Conservation (phyloP, 2,329 filamentous ascomycete genomes). For the Fusarium sp. region DNA sequence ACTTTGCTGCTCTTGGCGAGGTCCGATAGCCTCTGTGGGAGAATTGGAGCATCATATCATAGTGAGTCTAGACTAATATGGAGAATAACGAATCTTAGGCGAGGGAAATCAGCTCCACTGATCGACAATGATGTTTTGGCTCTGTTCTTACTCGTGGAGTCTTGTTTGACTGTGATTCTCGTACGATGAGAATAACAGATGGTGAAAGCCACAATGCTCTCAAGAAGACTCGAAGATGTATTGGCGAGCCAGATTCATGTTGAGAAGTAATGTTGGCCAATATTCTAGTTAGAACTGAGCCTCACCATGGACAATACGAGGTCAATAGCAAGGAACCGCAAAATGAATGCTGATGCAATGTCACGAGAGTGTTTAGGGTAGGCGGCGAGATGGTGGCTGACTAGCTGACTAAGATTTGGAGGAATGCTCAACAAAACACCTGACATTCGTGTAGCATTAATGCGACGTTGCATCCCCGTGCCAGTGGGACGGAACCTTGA, state of each 20-base stretch:
- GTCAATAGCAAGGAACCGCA: background rate
- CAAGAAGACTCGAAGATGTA: background rate
- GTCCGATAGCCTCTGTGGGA: background rate
- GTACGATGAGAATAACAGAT: background rate
- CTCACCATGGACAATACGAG: background rate
- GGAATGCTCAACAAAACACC: background rate
- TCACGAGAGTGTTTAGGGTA: slow-evolving; percentile 22
- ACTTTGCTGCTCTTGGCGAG: slow-evolving; percentile 10
- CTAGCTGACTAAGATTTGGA: slow-evolving; percentile 7
- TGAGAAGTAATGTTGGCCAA: background rate
- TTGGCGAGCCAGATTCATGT: background rate
- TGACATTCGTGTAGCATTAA: slow-evolving; percentile 19
- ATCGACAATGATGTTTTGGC: slow-evolving; percentile 1
- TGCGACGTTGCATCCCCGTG: slow-evolving; percentile 35
- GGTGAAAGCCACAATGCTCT: background rate
- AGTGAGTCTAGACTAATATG: slow-evolving; percentile 4
- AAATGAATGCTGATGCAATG: background rate
- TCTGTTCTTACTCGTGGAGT: background rate
- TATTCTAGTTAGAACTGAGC: too few relatives aligned
- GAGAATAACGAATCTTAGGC: background rate
- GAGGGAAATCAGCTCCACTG: slow-evolving; percentile 3
- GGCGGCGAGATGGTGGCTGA: background rate
- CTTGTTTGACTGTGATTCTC: background rate
- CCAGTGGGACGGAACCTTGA: slow-evolving; percentile 12
- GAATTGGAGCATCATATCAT: slow-evolving; percentile 16